A percentile compares a stretch with the other conserved stretches of the same genome.
Evolutionary conservation across 1,284 basidiomycete species (phyloP).

Genomic region (Moesziomyces sp.): DNA sequence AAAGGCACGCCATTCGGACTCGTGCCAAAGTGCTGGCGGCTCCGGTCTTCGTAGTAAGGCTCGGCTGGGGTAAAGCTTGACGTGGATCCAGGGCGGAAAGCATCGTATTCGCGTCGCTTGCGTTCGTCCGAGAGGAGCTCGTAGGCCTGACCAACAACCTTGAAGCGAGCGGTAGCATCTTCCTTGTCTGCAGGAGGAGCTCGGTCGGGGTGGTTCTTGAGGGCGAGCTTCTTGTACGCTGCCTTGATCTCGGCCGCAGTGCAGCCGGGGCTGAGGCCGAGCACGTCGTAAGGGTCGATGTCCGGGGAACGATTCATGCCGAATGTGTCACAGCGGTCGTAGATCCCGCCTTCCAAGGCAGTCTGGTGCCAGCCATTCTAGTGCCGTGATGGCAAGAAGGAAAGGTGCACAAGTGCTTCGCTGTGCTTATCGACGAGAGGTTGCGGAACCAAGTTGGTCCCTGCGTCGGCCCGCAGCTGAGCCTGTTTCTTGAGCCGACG

Average conservation of each 20-base stretch:
- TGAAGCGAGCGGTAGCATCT: slow-evolving; percentile 57
- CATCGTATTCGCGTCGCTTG: slow-evolving; percentile 55
- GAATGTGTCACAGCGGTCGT: neutral
- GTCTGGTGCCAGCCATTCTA: neutral
- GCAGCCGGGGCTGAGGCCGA: slow-evolving; percentile 52
- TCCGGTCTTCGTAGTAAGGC: slow-evolving; percentile 24
- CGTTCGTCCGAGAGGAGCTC: slow-evolving; percentile 58
- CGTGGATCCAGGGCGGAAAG: slow-evolving; percentile 13
- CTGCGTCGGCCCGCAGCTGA: neutral
- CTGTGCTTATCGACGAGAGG: neutral
- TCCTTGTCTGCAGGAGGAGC: slow-evolving; percentile 53
- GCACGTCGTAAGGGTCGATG: slow-evolving; percentile 54
- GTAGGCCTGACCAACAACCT: slow-evolving; percentile 61
- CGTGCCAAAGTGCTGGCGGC: slow-evolving; percentile 47
- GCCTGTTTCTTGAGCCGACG: neutral
- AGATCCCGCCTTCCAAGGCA: neutral
- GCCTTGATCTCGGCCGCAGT: slow-evolving; percentile 48
- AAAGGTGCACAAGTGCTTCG: neutral
- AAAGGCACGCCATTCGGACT: slow-evolving; percentile 53
- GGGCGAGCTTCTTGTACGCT: slow-evolving; percentile 61
- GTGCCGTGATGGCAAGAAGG: neutral
- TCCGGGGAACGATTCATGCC: slow-evolving; percentile 39
- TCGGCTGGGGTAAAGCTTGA: slow-evolving; percentile 5
- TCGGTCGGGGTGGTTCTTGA: slow-evolving; percentile 61
- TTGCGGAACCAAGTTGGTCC: neutral